Evolutionary conservation across 2,329 filamentous ascomycete species (phyloP).

Genomic region (Fusarium irregulare): DNA sequence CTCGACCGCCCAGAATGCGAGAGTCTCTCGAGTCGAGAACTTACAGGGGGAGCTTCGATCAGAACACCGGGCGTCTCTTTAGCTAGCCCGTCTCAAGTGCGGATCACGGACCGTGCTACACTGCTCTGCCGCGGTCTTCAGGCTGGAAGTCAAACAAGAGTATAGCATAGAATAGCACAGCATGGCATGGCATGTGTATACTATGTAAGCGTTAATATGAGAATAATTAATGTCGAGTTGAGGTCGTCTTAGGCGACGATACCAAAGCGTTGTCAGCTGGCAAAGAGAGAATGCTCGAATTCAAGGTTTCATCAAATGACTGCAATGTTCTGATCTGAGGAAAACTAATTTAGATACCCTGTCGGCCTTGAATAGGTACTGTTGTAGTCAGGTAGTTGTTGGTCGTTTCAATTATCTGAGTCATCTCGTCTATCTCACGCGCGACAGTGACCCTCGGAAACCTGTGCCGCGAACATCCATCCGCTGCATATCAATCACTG

Average conservation of each 20-base stretch:
- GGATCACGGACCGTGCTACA: constrained; percentile 24
- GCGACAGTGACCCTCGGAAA: constrained; percentile 25
- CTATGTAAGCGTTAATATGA: neutral
- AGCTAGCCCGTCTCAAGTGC: constrained; percentile 10
- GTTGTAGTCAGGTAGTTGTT: neutral
- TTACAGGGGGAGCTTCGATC: constrained; percentile 26
- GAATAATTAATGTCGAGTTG: neutral
- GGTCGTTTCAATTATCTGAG: constrained; percentile 35
- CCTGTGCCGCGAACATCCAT: constrained; percentile 35
- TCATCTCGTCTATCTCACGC: constrained; percentile 42
- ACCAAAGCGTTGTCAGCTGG: neutral
- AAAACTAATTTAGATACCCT: neutral
- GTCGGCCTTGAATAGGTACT: neutral
- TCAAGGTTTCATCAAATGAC: neutral
- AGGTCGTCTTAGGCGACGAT: neutral
- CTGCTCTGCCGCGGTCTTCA: constrained; percentile 35
- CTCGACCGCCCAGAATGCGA: constrained; percentile 14
- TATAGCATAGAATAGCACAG: neutral
- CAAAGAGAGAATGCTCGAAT: neutral
- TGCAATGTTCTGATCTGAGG: neutral
- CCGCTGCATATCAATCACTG: constrained; percentile 36
- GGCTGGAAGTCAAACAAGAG: constrained; percentile 1
- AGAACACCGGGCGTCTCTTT: constrained; percentile 16
- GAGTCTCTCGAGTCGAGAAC: constrained; percentile 29
- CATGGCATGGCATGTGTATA: neutral